Conservation (phyloP, 2,329 filamentous ascomycete genomes). For the Aspergillus oerlinghausenensis region DNA sequence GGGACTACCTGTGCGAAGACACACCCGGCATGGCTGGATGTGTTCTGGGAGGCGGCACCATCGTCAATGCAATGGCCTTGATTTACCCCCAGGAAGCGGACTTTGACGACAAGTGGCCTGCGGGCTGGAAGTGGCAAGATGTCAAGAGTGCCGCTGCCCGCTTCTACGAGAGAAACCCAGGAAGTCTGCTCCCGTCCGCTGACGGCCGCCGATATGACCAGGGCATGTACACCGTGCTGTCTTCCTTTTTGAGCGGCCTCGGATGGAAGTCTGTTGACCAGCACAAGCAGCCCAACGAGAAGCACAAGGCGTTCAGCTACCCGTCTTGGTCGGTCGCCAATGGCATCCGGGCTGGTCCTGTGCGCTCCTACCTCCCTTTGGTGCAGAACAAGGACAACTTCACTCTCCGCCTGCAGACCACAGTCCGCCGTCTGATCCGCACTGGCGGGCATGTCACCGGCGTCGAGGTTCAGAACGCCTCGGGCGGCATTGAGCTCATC, state of each 20-base stretch:
- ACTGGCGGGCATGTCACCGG: slow-evolving; percentile 58
- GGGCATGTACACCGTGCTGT: slow-evolving; percentile 59
- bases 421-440: slow-evolving; percentile 61
- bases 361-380: slow-evolving; percentile 64
- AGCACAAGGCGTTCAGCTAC: slow-evolving; percentile 61
- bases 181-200: slow-evolving; percentile 60
- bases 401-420: slow-evolving; percentile 60
- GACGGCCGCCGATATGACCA: slow-evolving; percentile 63
- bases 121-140: slow-evolving; percentile 63
- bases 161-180: slow-evolving; percentile 65
- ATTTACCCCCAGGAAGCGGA: slow-evolving; percentile 52
- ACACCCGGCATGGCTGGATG: slow-evolving; percentile 16
- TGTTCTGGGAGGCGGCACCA: slow-evolving; percentile 16
- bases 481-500: slow-evolving; percentile 52
- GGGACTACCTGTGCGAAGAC: slow-evolving; percentile 17
- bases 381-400: slow-evolving; percentile 60
- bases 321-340: slow-evolving; percentile 62
- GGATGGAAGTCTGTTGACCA: slow-evolving; percentile 61
- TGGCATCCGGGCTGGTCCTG: slow-evolving; percentile 63
- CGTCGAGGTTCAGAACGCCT: slow-evolving; percentile 14
- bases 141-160: slow-evolving; percentile 56
- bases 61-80: slow-evolving; percentile 16
- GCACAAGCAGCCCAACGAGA: slow-evolving; percentile 55
- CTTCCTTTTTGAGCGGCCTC: slow-evolving; percentile 52
- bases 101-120: slow-evolving; percentile 68